These are phyloP conservation scores for Marasmius sp. DNA, from an alignment of 1,284 basidiomycete genomes.

Conservation along the genomic window DNA sequence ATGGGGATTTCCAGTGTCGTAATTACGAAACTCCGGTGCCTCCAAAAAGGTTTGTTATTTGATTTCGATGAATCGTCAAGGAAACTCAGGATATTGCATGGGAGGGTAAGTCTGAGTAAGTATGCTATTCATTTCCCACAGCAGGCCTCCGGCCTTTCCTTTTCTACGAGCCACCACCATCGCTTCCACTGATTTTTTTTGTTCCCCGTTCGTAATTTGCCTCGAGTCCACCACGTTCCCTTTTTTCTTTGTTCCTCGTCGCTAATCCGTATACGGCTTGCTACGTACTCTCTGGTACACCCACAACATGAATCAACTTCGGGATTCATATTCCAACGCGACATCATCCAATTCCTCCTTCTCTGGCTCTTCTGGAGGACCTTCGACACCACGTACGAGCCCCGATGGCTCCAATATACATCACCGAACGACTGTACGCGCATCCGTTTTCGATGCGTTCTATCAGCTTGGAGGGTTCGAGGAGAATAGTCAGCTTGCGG, in stretches of 20 bases:
- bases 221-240: neutral
- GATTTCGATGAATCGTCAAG: neutral
- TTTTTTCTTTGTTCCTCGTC: neutral
- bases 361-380: neutral
- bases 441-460: conserved; percentile 23
- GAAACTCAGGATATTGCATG: neutral
- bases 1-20: too few relatives aligned
- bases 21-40: neutral
- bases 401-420: neutral
- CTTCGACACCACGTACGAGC: neutral
- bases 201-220: neutral
- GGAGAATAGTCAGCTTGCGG: conserved; percentile 21
- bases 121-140: neutral
- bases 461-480: conserved; percentile 21
- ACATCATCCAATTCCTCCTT: neutral
- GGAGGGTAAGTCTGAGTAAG: neutral
- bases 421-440: conserved; percentile 12
- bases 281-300: neutral
- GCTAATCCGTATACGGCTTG: neutral
- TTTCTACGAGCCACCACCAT: neutral
- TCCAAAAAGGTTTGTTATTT: neutral
- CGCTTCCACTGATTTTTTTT: neutral
- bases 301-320: neutral
- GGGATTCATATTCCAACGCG: neutral
- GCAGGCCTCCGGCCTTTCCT: neutral